These are phyloP conservation scores for Lepidium campestre DNA, from an alignment of 441 rosid species.

Conservation along the genomic window DNA sequence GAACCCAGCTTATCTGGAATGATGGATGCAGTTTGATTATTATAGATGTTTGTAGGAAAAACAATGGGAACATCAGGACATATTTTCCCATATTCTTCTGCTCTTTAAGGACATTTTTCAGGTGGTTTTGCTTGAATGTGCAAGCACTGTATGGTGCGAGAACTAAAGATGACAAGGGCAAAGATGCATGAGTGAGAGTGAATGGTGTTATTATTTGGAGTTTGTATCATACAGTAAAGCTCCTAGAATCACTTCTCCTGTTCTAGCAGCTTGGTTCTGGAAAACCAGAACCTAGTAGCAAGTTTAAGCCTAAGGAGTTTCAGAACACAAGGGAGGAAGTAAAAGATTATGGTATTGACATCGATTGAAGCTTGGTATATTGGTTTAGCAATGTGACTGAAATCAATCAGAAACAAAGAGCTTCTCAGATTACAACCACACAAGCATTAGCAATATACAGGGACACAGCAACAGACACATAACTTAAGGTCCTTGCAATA, in stretches of 20 bases:
- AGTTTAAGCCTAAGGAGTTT: neutral
- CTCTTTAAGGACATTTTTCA: neutral
- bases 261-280: neutral
- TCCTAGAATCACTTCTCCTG: neutral
- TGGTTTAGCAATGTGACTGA: too few relatives aligned
- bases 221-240: neutral
- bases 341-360: neutral
- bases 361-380: too few relatives aligned
- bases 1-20: neutral
- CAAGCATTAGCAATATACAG: too few relatives aligned
- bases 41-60: neutral
- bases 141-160: neutral
- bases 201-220: neutral
- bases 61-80: neutral
- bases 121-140: neutral
- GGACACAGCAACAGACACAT: too few relatives aligned
- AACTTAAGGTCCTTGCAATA: too few relatives aligned
- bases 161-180: neutral
- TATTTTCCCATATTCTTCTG: neutral
- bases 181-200: neutral
- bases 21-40: neutral
- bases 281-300: neutral
- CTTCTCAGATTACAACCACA: too few relatives aligned
- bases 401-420: too few relatives aligned
- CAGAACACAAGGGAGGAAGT: constrained; percentile 12